phyloP scores from a whole-genome alignment of 2,329 filamentous ascomycete species.

The Corinectria fuckeliana region DNA sequence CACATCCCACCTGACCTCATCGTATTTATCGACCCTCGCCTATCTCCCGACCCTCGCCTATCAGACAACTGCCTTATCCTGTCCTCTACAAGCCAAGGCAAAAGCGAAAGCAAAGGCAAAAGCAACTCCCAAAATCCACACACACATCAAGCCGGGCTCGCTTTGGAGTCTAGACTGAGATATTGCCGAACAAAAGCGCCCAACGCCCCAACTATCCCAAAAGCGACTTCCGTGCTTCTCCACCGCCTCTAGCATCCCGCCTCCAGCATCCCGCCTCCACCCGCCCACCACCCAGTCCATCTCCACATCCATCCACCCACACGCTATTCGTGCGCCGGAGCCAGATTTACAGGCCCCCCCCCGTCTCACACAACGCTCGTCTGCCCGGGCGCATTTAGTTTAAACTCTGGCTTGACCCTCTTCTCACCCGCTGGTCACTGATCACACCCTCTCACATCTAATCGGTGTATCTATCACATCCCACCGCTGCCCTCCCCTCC shows the following conservation, averaged over 20 bases:
- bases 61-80: too few relatives aligned
- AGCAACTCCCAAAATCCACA: neutral
- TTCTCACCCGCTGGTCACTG: slow-evolving; percentile 6
- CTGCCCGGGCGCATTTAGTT: slow-evolving; percentile 29
- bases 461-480: slow-evolving; percentile 18
- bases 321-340: neutral
- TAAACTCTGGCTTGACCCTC: slow-evolving; percentile 35
- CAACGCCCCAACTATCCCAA: slow-evolving; percentile 7
- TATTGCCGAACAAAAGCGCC: slow-evolving; percentile 3
- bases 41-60: neutral
- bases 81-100: neutral
- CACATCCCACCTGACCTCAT: neutral
- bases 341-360: slow-evolving; percentile 4
- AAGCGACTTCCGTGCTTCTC: slow-evolving; percentile 16
- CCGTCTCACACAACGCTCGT: slow-evolving; percentile 18
- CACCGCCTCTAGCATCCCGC: slow-evolving; percentile 11
- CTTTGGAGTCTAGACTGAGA: neutral
- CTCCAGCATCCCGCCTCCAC: neutral
- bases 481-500: slow-evolving; percentile 17
- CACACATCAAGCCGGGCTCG: neutral
- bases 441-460: slow-evolving; percentile 19
- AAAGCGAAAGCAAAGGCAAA: neutral
- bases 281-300: too few relatives aligned
- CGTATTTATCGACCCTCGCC: neutral
- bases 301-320: neutral